Percentiles rank a stretch among this genome's conserved stretches.
Conservation (phyloP, 352 stramenopile genomes). For the Elongisporangium anandrum region DNA sequence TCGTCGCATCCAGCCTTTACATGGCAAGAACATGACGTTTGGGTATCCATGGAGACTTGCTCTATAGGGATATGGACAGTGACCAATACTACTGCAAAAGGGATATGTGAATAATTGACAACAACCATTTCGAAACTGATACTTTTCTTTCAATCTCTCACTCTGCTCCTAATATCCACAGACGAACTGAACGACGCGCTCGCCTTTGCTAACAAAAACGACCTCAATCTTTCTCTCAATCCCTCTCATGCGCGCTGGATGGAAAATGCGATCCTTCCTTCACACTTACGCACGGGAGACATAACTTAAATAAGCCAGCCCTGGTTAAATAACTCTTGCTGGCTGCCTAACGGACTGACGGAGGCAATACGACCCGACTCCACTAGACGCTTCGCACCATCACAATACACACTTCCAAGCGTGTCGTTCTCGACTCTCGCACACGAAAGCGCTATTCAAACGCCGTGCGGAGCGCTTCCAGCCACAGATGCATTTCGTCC, state of each 20-base stretch:
- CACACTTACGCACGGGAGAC: not conserved
- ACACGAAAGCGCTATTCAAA: conserved; percentile 23
- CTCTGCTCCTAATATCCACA: not conserved
- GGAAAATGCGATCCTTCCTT: not conserved
- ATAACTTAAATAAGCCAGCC: not conserved
- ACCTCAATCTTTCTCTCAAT: not conserved
- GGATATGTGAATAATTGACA: not conserved
- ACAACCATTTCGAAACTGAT: not conserved
- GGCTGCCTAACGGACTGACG: not conserved
- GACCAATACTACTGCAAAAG: not conserved
- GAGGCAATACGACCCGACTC: not conserved
- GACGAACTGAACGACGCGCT: not conserved
- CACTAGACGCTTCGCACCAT: not conserved
- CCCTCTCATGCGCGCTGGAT: not conserved
- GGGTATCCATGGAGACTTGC: too few relatives aligned
- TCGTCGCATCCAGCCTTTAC: too few relatives aligned
- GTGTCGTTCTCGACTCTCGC: not conserved
- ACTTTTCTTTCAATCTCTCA: not conserved
- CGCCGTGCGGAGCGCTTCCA: conserved; percentile 50
- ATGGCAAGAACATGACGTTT: too few relatives aligned
- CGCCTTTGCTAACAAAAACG: too few relatives aligned
- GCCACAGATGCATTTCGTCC: conserved; percentile 76
- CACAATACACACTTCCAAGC: not conserved
- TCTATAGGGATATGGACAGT: too few relatives aligned
- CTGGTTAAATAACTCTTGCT: not conserved